Evolutionary conservation across 2,329 filamentous ascomycete genomes (phyloP).

Genomic region (Capronia epimyces): DNA sequence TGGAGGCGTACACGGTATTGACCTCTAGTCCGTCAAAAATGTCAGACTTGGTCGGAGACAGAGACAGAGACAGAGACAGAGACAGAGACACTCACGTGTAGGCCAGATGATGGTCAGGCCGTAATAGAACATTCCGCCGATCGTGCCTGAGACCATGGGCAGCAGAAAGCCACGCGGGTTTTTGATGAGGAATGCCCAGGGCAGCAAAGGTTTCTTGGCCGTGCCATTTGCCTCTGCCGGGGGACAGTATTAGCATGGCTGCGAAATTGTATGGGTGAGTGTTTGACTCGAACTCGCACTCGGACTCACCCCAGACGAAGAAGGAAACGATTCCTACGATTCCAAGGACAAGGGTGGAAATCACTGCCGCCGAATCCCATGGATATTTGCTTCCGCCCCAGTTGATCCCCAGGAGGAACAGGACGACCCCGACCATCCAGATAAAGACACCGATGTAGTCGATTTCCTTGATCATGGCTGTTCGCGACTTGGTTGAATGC

Average conservation of each 20-base stretch:
- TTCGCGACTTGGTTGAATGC: constrained; percentile 33
- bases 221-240: constrained; percentile 35
- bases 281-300: no score
- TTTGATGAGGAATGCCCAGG: neutral
- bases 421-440: constrained; percentile 37
- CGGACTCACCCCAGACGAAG: constrained; percentile 35
- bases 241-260: no score
- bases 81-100: constrained; percentile 18
- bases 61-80: no score
- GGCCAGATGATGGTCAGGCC: constrained; percentile 45
- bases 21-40: neutral
- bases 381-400: constrained; percentile 40
- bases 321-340: constrained; percentile 34
- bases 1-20: neutral
- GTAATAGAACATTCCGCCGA: constrained; percentile 45
- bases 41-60: neutral
- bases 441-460: constrained; percentile 45
- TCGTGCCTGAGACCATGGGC: constrained; percentile 34
- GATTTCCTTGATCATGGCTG: constrained; percentile 39
- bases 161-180: neutral
- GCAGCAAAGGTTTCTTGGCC: constrained; percentile 20
- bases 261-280: no score
- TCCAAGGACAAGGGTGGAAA: constrained; percentile 37
- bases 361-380: constrained; percentile 39
- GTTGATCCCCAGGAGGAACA: constrained; percentile 42